These are phyloP conservation scores for Colletotrichum siamense DNA, from an alignment of 2,329 filamentous ascomycete species.

Conservation along the genomic window DNA sequence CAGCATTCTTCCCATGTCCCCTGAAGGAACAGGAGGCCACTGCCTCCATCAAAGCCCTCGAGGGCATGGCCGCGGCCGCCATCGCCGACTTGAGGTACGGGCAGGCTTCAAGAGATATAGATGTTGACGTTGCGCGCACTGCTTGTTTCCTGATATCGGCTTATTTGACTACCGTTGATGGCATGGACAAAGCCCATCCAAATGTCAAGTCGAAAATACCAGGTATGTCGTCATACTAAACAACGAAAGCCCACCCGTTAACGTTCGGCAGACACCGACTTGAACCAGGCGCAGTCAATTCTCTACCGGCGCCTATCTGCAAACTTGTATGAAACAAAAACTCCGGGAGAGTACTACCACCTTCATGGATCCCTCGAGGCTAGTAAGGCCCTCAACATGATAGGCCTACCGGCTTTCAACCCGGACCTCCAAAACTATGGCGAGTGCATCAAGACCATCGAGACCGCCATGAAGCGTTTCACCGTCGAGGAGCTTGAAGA, in stretches of 20 bases:
- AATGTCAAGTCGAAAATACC: conserved; percentile 42
- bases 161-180: conserved; percentile 61
- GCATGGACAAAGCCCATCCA: conserved; percentile 52
- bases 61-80: conserved; percentile 64
- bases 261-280: conserved; percentile 61
- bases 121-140: conserved; percentile 58
- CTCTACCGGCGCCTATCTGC: conserved; percentile 70
- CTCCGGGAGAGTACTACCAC: conserved; percentile 66
- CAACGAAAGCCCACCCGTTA: background rate
- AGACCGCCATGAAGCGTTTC: conserved; percentile 56
- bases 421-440: conserved; percentile 61
- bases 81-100: conserved; percentile 61
- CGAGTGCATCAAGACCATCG: conserved; percentile 59
- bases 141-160: conserved; percentile 63
- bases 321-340: conserved; percentile 69
- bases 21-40: conserved; percentile 44
- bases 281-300: conserved; percentile 68
- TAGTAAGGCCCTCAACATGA: conserved; percentile 66
- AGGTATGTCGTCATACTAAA: conserved; percentile 8
- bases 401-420: conserved; percentile 64
- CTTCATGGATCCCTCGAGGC: conserved; percentile 73
- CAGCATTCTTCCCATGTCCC: conserved; percentile 43
- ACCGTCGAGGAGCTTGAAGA: conserved; percentile 55
- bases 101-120: conserved; percentile 42
- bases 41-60: conserved; percentile 61